phyloP scores from a whole-genome alignment of 2,329 filamentous ascomycete species.

The Aaosphaeria arxii region DNA sequence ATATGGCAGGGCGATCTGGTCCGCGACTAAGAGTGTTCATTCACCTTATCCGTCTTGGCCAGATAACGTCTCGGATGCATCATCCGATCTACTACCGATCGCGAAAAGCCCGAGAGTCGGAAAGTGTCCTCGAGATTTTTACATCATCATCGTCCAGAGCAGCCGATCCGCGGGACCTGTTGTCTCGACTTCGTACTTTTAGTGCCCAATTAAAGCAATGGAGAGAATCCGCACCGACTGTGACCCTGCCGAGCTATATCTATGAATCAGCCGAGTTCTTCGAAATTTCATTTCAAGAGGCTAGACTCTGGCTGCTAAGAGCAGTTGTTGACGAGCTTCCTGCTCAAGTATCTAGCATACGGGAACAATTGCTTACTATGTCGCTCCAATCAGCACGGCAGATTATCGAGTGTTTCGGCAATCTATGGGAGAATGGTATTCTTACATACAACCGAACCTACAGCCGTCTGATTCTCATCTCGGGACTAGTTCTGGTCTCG shows the following conservation, averaged over 20 bases:
- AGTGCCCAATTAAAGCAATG: slow-evolving; percentile 15
- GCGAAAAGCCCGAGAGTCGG: neutral
- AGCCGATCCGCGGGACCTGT: neutral
- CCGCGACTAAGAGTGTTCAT: slow-evolving; percentile 40
- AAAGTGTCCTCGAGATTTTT: neutral
- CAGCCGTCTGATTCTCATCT: slow-evolving; percentile 48
- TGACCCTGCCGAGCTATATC: slow-evolving; percentile 33
- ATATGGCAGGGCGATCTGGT: slow-evolving; percentile 6
- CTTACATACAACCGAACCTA: slow-evolving; percentile 49
- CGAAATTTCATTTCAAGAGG: slow-evolving; percentile 42
- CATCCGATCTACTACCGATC: neutral
- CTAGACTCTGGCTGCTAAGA: slow-evolving; percentile 40
- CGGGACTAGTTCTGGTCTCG: slow-evolving; percentile 32
- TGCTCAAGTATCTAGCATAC: neutral
- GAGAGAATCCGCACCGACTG: slow-evolving; percentile 33
- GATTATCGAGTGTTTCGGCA: slow-evolving; percentile 40
- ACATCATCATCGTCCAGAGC: slow-evolving; percentile 18
- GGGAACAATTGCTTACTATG: slow-evolving; percentile 23
- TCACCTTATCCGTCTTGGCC: slow-evolving; percentile 36
- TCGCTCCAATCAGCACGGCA: slow-evolving; percentile 25
- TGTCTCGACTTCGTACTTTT: too few species aligned
- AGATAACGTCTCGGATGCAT: slow-evolving; percentile 42
- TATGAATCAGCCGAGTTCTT: slow-evolving; percentile 47
- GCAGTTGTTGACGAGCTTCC: slow-evolving; percentile 41
- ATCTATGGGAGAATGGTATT: slow-evolving; percentile 31